Evolutionary conservation across 306 rosid genomes (phyloP).

Genomic region (Cucumis melo): DNA sequence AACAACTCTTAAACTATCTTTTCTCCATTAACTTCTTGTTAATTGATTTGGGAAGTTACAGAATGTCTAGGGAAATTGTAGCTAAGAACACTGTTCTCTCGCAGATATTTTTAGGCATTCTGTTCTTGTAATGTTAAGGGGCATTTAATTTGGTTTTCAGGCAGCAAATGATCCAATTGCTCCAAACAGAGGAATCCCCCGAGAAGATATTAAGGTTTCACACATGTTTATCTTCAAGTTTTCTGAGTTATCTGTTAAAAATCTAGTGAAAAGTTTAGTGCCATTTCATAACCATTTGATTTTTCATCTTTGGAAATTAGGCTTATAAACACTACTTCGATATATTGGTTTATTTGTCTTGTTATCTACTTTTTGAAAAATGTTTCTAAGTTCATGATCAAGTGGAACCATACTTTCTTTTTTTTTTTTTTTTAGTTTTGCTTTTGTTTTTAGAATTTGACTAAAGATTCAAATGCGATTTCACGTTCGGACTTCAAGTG

Average conservation of each 20-base stretch:
- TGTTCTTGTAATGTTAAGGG: neutral
- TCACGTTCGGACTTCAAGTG: no score
- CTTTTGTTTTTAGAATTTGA: no score
- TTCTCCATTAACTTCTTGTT: neutral
- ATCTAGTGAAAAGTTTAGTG: no score
- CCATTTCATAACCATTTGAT: no score
- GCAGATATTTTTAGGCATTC: neutral
- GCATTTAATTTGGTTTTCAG: constrained; percentile 26
- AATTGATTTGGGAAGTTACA: neutral
- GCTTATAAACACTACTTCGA: no score
- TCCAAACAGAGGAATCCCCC: constrained; percentile 75
- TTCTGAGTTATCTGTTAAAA: neutral
- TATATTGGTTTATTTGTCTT: no score
- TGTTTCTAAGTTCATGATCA: no score
- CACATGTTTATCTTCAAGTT: neutral
- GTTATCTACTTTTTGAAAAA: no score
- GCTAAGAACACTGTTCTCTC: neutral
- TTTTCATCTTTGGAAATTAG: no score
- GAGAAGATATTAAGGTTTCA: constrained; percentile 76
- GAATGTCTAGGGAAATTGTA: neutral
- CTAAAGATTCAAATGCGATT: neutral
- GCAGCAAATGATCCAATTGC: constrained; percentile 96
- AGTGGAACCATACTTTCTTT: no score
- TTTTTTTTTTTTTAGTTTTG: no score
- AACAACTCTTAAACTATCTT: neutral